Evolutionary conservation across 371 early-diverging fungal genomes (phyloP), one percentile per base, ranked within the genome.

Genomic region (Fennellomyces sp.): DNA sequence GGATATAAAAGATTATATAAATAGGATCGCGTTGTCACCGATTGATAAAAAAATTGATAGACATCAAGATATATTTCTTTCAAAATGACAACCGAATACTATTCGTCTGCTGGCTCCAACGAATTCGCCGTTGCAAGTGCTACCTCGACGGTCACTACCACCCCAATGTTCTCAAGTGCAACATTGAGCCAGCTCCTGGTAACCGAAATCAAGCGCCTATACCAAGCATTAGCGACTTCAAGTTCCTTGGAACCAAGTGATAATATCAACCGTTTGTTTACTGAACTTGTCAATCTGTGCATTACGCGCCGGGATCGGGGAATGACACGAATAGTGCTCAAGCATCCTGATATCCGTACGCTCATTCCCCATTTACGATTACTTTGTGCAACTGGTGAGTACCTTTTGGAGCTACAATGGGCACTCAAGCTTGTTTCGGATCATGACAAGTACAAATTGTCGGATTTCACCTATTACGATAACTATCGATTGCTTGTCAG

Each of bases 401-500:
- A 65, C 35, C 59, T 66, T 2, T 29, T 75, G 17, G 76, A 75
- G 33, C 38, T 49, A 33, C 35, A 58, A 11, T 75, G 76, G 72
- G 63, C 66, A 2, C 26, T 10, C 8, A 36, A 53, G 25, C 23
- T 17, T 11, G 28, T 19, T 3, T 5, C 38, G 7, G 48, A 28
- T 8, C 2, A 41, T 15, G 39, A 21, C 17, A 3, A 12, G 31
- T 26, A 42, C 26, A n/a, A 26, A 23, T 19, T 72, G 13, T 42
- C 61, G 5, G 29, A 54, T 7, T 80, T 80, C 51, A 63, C 69
- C 2, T 77, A 80, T 38, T 68, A 70, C 36, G 54, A 70, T 29
- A 77, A 80, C 30, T 80, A 80, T 49, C 45, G 60, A 0, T 69
- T 67, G 11, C 63, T 80, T 35, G 68, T 73, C 6, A 36, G 67